Percentiles rank a stretch among this genome's conserved stretches.
These are phyloP conservation scores for Globisporangium nodosum DNA, from an alignment of 352 stramenopile species.

Conservation along the genomic window DNA sequence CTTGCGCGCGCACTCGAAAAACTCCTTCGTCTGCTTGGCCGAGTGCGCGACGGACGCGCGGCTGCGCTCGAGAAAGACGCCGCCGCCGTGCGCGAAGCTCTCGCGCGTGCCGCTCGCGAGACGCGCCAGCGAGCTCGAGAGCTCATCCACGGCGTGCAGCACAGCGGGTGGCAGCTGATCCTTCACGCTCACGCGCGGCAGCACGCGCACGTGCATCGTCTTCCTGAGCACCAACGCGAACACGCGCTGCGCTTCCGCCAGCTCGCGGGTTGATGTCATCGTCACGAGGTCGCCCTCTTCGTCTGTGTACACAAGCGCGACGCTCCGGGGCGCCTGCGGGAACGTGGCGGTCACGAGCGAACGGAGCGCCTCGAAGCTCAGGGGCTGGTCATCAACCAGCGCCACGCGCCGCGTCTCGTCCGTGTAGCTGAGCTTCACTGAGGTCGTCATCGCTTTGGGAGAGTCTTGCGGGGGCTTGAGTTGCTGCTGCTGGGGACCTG, in stretches of 20 bases:
- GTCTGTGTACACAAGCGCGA: conserved; percentile 62
- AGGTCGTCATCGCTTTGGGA: conserved; percentile 3
- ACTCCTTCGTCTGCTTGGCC: conserved; percentile 37
- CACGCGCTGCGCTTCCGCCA: conserved; percentile 51
- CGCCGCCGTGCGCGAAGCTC: conserved; percentile 22
- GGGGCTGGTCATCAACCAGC: conserved; percentile 19
- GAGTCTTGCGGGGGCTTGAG: too few species aligned
- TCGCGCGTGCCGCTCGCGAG: conserved; percentile 27
- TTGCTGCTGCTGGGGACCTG: not conserved
- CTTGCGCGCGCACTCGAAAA: conserved; percentile 35
- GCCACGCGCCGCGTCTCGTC: conserved; percentile 42
- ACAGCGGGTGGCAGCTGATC: conserved; percentile 40
- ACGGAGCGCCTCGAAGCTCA: conserved; percentile 43
- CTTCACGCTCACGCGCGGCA: conserved; percentile 35
- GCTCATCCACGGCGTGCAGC: conserved; percentile 41
- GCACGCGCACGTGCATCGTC: conserved; percentile 55
- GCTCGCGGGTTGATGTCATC: conserved; percentile 40
- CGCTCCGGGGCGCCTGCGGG: conserved; percentile 21
- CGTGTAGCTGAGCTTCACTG: conserved; percentile 49
- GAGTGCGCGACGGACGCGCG: conserved; percentile 48
- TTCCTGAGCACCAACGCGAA: conserved; percentile 22
- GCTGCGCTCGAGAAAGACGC: conserved; percentile 33
- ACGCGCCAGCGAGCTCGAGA: conserved; percentile 28
- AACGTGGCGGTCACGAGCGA: conserved; percentile 35
- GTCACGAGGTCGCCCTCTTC: conserved; percentile 68